Evolutionary conservation across 129 eudicot species (phyloP).

Genomic region (Flaveria sonorensis): DNA sequence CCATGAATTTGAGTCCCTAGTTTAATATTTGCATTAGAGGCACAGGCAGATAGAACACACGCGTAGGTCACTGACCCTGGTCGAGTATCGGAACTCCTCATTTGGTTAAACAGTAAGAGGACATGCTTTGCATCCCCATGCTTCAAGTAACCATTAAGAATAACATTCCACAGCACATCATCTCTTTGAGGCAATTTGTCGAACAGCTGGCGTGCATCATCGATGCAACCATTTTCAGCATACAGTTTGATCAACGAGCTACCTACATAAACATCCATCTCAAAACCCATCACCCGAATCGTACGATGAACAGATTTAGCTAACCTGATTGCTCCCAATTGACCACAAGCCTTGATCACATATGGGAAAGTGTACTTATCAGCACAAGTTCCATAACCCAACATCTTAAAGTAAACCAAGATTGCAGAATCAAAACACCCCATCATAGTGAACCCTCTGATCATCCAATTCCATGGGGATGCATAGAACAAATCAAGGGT

Average conservation of each 20-base stretch:
- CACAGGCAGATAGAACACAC: conserved; percentile 67
- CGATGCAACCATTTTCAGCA: conserved; percentile 60
- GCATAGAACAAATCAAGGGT: conserved; percentile 62
- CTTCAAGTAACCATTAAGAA: conserved; percentile 68
- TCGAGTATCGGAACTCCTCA: conserved; percentile 47
- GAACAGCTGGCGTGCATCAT: conserved; percentile 62
- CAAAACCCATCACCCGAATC: conserved; percentile 52
- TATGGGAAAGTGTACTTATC: conserved; percentile 83
- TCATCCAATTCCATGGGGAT: conserved; percentile 95
- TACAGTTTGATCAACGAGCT: conserved; percentile 74
- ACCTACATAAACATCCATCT: conserved; percentile 67
- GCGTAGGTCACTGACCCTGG: conserved; percentile 67
- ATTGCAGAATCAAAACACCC: conserved; percentile 59
- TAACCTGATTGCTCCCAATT: conserved; percentile 46
- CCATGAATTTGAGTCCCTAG: conserved; percentile 73
- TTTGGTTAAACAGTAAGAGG: conserved; percentile 50
- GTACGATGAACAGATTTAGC: conserved; percentile 49
- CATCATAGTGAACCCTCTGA: conserved; percentile 71
- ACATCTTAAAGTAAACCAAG: conserved; percentile 71
- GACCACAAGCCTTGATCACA: conserved; percentile 79
- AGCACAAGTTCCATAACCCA: conserved; percentile 55
- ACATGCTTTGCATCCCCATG: conserved; percentile 43
- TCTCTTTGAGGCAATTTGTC: conserved; percentile 74
- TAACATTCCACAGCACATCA: conserved; percentile 76
- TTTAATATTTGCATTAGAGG: conserved; percentile 38